Conservation (phyloP, 2,329 filamentous ascomycete species). For the Ceratocystis cubensis region DNA sequence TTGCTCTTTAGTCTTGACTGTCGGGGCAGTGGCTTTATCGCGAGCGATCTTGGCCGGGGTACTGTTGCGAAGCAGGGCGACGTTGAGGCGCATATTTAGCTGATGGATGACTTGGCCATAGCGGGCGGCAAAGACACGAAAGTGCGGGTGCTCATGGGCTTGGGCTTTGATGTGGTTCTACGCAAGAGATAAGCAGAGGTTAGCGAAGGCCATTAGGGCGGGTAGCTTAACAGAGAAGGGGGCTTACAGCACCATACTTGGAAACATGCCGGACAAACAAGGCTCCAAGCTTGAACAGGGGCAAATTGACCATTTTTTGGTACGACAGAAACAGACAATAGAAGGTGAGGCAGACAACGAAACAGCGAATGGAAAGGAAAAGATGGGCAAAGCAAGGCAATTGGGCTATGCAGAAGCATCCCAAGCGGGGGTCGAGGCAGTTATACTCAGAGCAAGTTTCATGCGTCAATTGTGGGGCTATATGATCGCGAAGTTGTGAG, state of each 20-base stretch:
- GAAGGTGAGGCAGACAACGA: background rate
- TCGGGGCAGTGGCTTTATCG: slow-evolving; percentile 50
- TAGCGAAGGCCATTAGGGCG: background rate
- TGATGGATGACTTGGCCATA: slow-evolving; percentile 55
- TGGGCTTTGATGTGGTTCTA: slow-evolving; percentile 55
- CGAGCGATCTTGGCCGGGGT: slow-evolving; percentile 46
- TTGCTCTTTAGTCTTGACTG: slow-evolving; percentile 53
- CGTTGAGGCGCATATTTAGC: slow-evolving; percentile 52
- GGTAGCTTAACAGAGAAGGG: background rate
- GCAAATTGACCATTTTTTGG: slow-evolving; percentile 47
- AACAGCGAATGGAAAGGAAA: background rate
- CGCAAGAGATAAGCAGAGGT: background rate
- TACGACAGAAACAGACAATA: background rate
- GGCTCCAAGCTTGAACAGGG: slow-evolving; percentile 53
- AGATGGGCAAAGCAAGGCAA: background rate
- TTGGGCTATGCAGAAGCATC: background rate
- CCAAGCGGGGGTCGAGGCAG: background rate
- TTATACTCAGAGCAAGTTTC: background rate
- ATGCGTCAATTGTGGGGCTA: slow-evolving; percentile 5
- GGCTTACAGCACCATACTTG: slow-evolving; percentile 54
- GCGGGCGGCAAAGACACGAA: slow-evolving; percentile 46
- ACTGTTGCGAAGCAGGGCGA: slow-evolving; percentile 45
- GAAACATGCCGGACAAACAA: slow-evolving; percentile 54
- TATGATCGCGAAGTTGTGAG: background rate
- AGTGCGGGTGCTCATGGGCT: slow-evolving; percentile 51